Evolutionary conservation across 208 protist genomes (phyloP).

Genomic region (Crithidia brevicula): DNA sequence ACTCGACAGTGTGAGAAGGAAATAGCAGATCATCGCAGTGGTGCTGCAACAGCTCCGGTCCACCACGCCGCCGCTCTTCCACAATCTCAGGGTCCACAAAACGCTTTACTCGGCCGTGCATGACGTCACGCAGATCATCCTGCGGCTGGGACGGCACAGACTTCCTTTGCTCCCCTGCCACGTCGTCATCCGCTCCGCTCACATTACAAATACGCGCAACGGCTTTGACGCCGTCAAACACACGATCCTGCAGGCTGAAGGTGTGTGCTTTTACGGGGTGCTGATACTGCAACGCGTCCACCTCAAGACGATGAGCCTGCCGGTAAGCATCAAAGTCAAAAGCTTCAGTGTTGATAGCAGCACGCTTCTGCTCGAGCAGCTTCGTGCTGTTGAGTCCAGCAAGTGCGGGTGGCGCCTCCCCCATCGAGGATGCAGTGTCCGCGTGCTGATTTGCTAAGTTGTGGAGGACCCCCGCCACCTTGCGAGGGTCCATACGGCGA

Average conservation of each 20-base stretch:
- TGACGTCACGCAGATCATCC: constrained; percentile 79
- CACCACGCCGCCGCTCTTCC: constrained; percentile 72
- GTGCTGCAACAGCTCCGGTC: constrained; percentile 66
- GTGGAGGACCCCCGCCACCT: constrained; percentile 45
- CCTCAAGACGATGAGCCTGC: constrained; percentile 61
- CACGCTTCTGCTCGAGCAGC: constrained; percentile 54
- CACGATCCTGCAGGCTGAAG: constrained; percentile 54
- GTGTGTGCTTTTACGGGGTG: constrained; percentile 58
- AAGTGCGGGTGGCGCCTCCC: not conserved
- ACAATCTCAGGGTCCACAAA: constrained; percentile 62
- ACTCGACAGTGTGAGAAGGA: constrained; percentile 19
- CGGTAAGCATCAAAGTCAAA: constrained; percentile 69
- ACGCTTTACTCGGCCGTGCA: constrained; percentile 51
- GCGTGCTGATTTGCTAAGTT: constrained; percentile 37
- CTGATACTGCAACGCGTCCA: constrained; percentile 64
- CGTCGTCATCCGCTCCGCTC: not conserved
- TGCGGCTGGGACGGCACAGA: not conserved
- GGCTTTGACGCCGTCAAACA: constrained; percentile 40
- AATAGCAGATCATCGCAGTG: constrained; percentile 62
- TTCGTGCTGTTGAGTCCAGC: constrained; percentile 59
- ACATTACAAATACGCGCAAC: constrained; percentile 18
- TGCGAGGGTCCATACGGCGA: constrained; percentile 75
- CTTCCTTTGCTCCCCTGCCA: not conserved
- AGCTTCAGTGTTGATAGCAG: constrained; percentile 29
- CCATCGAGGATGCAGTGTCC: not conserved